phyloP scores from a whole-genome alignment of 1,284 basidiomycete species.

The Cutaneotrichosporon mucoides region DNA sequence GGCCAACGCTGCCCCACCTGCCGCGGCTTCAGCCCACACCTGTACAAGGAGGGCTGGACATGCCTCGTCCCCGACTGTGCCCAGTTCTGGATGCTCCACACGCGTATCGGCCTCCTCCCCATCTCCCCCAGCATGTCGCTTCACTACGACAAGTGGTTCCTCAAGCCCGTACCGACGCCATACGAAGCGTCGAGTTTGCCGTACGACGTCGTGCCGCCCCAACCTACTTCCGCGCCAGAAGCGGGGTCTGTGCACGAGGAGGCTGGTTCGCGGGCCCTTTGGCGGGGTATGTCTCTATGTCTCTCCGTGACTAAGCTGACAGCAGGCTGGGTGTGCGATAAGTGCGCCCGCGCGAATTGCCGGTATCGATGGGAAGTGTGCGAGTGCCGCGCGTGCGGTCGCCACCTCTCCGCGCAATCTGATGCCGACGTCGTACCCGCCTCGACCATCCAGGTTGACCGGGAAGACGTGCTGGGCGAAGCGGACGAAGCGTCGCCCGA shows the following conservation, averaged over 20 bases:
- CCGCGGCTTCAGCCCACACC: slow-evolving; percentile 7
- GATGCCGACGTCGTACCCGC: slow-evolving; percentile 10
- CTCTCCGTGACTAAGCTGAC: too few species aligned
- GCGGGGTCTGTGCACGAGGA: slow-evolving; percentile 5
- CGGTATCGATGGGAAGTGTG: slow-evolving; percentile 42
- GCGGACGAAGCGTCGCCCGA: neutral
- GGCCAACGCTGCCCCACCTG: slow-evolving; percentile 21
- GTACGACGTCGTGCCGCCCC: slow-evolving; percentile 31
- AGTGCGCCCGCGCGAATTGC: slow-evolving; percentile 42
- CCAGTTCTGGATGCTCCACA: slow-evolving; percentile 36
- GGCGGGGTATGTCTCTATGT: slow-evolving; percentile 32
- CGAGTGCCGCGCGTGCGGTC: slow-evolving; percentile 20
- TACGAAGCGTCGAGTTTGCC: slow-evolving; percentile 11
- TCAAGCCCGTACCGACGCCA: slow-evolving; percentile 18
- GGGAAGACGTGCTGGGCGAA: slow-evolving; percentile 7
- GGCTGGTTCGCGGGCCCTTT: slow-evolving; percentile 23
- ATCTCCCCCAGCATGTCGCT: slow-evolving; percentile 32
- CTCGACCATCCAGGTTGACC: neutral
- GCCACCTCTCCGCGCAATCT: slow-evolving; percentile 1
- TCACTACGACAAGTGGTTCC: slow-evolving; percentile 23
- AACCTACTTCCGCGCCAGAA: slow-evolving; percentile 2
- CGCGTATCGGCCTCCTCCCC: slow-evolving; percentile 23
- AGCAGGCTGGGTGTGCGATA: slow-evolving; percentile 38
- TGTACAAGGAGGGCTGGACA: slow-evolving; percentile 38
- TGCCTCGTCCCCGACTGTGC: slow-evolving; percentile 30